Percentiles rank a stretch among this genome's conserved stretches.
phyloP scores from a whole-genome alignment of 345 rosid genomes.

The Euclidium syriacum region DNA sequence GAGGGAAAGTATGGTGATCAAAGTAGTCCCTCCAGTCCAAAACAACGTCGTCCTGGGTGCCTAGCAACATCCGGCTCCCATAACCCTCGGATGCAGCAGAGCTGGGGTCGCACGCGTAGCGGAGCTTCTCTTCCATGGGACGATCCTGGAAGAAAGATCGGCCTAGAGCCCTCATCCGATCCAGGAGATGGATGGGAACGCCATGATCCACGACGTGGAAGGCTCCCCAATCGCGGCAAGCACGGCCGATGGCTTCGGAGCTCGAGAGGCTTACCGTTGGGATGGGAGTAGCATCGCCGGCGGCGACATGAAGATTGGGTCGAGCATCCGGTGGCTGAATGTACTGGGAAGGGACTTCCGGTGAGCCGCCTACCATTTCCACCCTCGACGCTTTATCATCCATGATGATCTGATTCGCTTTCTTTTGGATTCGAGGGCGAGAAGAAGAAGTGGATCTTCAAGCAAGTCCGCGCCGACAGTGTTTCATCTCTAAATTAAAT shows the following conservation, averaged over 20 bases:
- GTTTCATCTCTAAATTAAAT: too few species aligned
- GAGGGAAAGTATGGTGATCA: constrained; percentile 81
- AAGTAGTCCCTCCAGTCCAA: constrained; percentile 97
- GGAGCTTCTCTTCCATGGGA: constrained; percentile 59
- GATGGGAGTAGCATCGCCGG: constrained; percentile 18
- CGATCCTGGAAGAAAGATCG: constrained; percentile 54
- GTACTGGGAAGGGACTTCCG: constrained; percentile 59
- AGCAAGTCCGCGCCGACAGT: background rate
- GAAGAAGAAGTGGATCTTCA: too few species aligned
- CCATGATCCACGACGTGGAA: constrained; percentile 81
- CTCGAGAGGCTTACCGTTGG: constrained; percentile 55
- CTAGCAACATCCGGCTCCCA: constrained; percentile 66
- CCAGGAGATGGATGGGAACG: constrained; percentile 45
- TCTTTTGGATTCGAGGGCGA: background rate
- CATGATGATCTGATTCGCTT: background rate
- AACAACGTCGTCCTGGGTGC: constrained; percentile 35
- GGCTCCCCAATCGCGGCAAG: constrained; percentile 82
- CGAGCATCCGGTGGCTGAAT: constrained; percentile 61
- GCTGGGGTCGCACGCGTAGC: constrained; percentile 58
- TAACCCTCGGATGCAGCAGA: constrained; percentile 80
- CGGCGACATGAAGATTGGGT: constrained; percentile 22
- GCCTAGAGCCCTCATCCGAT: constrained; percentile 39
- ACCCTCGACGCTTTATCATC: constrained; percentile 42
- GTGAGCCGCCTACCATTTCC: constrained; percentile 39
- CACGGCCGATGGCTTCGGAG: constrained; percentile 37